Evolutionary conservation across 2,329 filamentous ascomycete genomes (phyloP), one percentile per base, ranked within the genome.

Genomic region (Incumbomyces lentus): DNA sequence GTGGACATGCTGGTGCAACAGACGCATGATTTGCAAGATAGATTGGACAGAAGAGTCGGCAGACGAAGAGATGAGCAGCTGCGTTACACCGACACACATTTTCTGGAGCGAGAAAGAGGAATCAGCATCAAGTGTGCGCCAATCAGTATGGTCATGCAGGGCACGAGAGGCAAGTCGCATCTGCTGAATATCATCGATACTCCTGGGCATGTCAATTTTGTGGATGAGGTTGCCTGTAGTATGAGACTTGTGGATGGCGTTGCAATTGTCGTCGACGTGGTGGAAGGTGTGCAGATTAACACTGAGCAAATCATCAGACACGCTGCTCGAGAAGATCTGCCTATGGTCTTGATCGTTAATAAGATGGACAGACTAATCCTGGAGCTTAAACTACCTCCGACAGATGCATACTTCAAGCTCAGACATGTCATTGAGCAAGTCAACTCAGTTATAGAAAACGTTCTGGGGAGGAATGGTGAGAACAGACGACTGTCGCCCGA

Each of bases 371-470:
- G 92, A 18, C 70, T 98, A 50, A 95, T 98, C 52, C 68, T 98
- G 38, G 92, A 98, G 67, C 73, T 98, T 42, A 94, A 94, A 64
- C 75, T 98, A 12, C 92, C 92, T 2, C 92, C 92, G 1, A 86
- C 82, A 54, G 92, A 98, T 62, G 92, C 92, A 11, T 98, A 98
- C 69, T 96, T 95, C 74, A 98, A 98, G 73, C 73, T 98, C 46
- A 96, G 95, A 68, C 89, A 96, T 64, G 88, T 95, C n/a, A 80
- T 98, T 44, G 92, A 98, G 65, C 87, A 96, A 66, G 89, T 98
- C 65, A 98, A 98, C 67, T 95, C 87, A 1, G 72, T 92, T 56
- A 96, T 98, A 59, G 86, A 94, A 61, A 88, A 85, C 62, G 84
- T 85, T 2, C 73, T 88, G 22, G 90, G 92, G 3, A 83, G 86